These are phyloP conservation scores for Primulina huaijiensis DNA, from an alignment of 257 asterid genomes.

Conservation along the genomic window DNA sequence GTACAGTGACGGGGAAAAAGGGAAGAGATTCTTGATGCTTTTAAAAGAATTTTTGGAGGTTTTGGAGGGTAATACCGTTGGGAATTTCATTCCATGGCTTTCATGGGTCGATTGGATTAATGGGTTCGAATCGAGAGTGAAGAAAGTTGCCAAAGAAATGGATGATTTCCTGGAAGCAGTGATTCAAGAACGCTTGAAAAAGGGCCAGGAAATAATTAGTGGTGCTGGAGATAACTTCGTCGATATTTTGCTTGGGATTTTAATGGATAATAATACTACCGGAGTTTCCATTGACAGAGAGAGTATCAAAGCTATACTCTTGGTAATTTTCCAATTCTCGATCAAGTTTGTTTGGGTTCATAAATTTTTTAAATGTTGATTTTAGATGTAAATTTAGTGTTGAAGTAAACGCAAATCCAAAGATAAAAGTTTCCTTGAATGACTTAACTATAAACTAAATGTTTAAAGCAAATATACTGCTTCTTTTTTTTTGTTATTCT, in stretches of 20 bases:
- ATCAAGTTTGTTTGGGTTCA: too few species aligned
- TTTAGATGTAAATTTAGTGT: too few species aligned
- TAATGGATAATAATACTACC: constrained; percentile 12
- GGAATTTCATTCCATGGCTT: constrained; percentile 37
- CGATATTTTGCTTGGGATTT: constrained; percentile 31
- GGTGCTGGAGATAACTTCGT: constrained; percentile 18
- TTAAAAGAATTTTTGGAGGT: constrained; percentile 26
- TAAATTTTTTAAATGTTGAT: too few species aligned
- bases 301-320: constrained; percentile 35
- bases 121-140: constrained; percentile 31
- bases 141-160: constrained; percentile 16
- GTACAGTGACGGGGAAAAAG: constrained; percentile 26
- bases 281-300: constrained; percentile 25
- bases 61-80: constrained; percentile 11
- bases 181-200: constrained; percentile 25
- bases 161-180: constrained; percentile 35
- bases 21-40: constrained; percentile 20
- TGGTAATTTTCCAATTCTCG: constrained; percentile 24
- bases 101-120: constrained; percentile 33
- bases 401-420: too few species aligned
- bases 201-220: background rate
- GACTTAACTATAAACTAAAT: too few species aligned
- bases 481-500: background rate
- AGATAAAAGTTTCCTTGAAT: too few species aligned
- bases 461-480: too few species aligned